Evolutionary conservation across 208 protist species (phyloP), one percentile per base, ranked within the genome.

Genomic region (Trypanosoma vivax): DNA sequence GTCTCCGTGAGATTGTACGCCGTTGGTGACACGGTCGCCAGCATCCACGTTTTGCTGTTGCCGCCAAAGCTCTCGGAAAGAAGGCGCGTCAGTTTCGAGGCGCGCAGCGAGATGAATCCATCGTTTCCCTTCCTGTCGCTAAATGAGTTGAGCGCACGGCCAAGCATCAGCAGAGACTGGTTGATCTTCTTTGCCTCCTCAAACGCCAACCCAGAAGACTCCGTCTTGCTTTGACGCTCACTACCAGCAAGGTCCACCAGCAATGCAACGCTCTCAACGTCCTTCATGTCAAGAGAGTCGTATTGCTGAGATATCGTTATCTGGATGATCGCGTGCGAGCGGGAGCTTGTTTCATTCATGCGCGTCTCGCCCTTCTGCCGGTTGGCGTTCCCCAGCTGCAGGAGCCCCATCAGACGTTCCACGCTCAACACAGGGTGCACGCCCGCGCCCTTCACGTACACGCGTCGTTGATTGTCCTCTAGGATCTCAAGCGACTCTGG

Each of bases 11-110:
- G 83, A 34, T 86, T 78, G 11, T 62, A 28, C 1, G 50, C 43
- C n/a, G 72, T 69, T 1, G 84, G 84, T 16, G 65, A 78, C 4
- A 92, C 62, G 2, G 76, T 76, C 50, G 84, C 81, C 2, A 92
- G 47, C 77, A 92, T 92, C 1, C 75, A 56, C 0, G 84, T 92
- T 73, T 92, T 96, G 5, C 88, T 96, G 76, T 98, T 98, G 27
- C 97, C 97, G 37, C 81, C 81, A 35, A 89, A 60, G 23, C 73
- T 78, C 40, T 88, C 80, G 43, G 89, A 88, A 21, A 97, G 76
- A 23, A 96, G 61, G 60, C 79, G 73, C 19, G 93, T 97, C 11
- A 97, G 72, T 24, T 83, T 79, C 13, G 78, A 92, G 50, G 92
- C 82, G 9, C 89, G 86, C 56, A 90, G 96, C 19, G 93, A 89